Conservation (phyloP, 2,329 filamentous ascomycete genomes). For the Sclerotinia borealis region DNA sequence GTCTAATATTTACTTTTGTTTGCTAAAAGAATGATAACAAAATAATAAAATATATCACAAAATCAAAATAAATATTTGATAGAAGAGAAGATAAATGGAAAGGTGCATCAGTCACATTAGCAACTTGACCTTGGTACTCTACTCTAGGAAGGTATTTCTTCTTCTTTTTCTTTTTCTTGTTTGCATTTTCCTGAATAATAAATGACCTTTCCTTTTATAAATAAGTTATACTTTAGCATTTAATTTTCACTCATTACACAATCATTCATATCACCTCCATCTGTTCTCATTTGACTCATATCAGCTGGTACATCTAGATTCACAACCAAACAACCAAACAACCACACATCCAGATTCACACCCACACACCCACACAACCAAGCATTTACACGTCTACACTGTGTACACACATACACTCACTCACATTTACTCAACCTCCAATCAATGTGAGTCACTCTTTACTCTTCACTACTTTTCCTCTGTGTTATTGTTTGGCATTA, state of each 20-base stretch:
- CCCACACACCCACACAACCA: not conserved
- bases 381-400: not conserved
- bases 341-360: no score
- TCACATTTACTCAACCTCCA: no score
- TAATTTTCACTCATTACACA: not conserved
- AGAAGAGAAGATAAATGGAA: no score
- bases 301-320: not conserved
- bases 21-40: not conserved
- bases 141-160: not conserved
- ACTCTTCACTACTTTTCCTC: not conserved
- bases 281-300: not conserved
- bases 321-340: not conserved
- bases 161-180: not conserved
- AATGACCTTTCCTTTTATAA: not conserved
- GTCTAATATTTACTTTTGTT: not conserved
- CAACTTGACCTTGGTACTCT: no score
- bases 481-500: not conserved
- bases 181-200: not conserved
- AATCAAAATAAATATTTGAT: not conserved
- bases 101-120: no score
- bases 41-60: not conserved
- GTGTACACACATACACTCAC: not conserved
- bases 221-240: not conserved
- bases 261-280: not conserved
- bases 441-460: not conserved